Percentiles rank a stretch among this genome's conserved stretches.
Evolutionary conservation across 2,329 filamentous ascomycete genomes (phyloP).

Genomic region (Fusarium denticulatum): DNA sequence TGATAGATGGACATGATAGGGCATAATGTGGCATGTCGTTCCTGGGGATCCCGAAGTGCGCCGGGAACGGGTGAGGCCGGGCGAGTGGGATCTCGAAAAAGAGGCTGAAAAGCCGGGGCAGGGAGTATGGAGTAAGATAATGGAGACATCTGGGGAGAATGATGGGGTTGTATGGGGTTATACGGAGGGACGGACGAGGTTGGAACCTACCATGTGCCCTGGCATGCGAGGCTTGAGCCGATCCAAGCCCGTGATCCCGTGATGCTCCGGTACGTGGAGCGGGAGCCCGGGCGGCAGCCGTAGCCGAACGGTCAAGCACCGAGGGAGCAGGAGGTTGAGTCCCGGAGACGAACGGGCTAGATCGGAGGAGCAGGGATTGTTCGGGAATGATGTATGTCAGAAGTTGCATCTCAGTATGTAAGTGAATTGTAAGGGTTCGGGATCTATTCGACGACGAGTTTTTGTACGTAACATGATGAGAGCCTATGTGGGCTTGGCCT

Average conservation of each 20-base stretch:
- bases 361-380: conserved; percentile 40
- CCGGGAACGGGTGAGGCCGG: conserved; percentile 42
- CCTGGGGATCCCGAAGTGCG: conserved; percentile 44
- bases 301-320: conserved; percentile 42
- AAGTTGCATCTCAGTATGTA: conserved; percentile 20
- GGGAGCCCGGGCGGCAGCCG: conserved; percentile 37
- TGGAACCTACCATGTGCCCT: conserved; percentile 7
- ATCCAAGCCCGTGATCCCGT: conserved; percentile 44
- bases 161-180: conserved; percentile 34
- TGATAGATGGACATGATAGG: conserved; percentile 21
- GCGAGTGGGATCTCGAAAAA: conserved; percentile 37
- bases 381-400: conserved; percentile 16
- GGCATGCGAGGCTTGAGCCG: conserved; percentile 39
- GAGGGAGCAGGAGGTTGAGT: conserved; percentile 9
- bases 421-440: conserved; percentile 11
- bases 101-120: conserved; percentile 43
- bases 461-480: conserved; percentile 21
- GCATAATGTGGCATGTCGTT: conserved; percentile 32
- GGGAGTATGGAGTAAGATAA: conserved; percentile 33
- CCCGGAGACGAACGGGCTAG: conserved; percentile 39
- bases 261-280: conserved; percentile 45
- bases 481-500: conserved; percentile 5
- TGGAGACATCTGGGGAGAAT: conserved; percentile 25
- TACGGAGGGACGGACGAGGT: conserved; percentile 24
- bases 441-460: conserved; percentile 14